Percentiles rank a stretch among this genome's conserved stretches.
Conservation (phyloP, 129 eudicot species). For the Dittrichia graveolens region DNA sequence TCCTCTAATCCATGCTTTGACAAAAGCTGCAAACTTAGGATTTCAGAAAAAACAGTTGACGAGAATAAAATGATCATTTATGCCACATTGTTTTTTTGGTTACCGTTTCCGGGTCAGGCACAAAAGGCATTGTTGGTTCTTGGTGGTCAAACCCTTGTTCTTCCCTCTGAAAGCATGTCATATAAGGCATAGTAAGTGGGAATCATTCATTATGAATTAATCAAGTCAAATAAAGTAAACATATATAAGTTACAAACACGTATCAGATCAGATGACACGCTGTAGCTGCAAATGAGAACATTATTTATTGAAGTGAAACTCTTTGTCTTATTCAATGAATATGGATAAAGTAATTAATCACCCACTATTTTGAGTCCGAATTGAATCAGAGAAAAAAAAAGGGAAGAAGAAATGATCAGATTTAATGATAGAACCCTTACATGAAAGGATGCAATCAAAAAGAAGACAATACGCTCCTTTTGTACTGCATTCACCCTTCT, state of each 20-base stretch:
- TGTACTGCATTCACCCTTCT: slow-evolving; percentile 91
- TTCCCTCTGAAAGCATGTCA: slow-evolving; percentile 58
- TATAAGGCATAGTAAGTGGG: background rate
- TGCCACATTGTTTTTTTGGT: slow-evolving; percentile 20
- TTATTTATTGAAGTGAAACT: background rate
- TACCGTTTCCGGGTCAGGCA: slow-evolving; percentile 83
- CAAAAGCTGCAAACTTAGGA: slow-evolving; percentile 55
- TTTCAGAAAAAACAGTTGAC: background rate
- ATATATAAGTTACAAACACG: slow-evolving; percentile 14
- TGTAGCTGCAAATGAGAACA: slow-evolving; percentile 1
- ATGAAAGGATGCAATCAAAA: slow-evolving; percentile 86
- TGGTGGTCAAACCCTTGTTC: slow-evolving; percentile 86
- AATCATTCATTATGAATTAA: background rate
- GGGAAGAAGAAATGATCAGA: background rate
- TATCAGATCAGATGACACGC: slow-evolving; percentile 7
- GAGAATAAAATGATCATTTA: slow-evolving; percentile 5
- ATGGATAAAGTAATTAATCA: background rate
- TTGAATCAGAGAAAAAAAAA: background rate
- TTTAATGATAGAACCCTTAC: slow-evolving; percentile 32
- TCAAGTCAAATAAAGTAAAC: slow-evolving; percentile 18
- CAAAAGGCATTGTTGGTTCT: slow-evolving; percentile 65
- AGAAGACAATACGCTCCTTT: slow-evolving; percentile 75
- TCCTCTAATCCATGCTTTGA: slow-evolving; percentile 72
- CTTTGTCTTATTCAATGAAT: background rate
- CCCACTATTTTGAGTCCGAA: background rate